A percentile compares a stretch with the other conserved stretches of the same genome.
These are phyloP conservation scores for Penicillium salamii DNA, from an alignment of 495 filamentous ascomycete genomes.

Conservation along the genomic window DNA sequence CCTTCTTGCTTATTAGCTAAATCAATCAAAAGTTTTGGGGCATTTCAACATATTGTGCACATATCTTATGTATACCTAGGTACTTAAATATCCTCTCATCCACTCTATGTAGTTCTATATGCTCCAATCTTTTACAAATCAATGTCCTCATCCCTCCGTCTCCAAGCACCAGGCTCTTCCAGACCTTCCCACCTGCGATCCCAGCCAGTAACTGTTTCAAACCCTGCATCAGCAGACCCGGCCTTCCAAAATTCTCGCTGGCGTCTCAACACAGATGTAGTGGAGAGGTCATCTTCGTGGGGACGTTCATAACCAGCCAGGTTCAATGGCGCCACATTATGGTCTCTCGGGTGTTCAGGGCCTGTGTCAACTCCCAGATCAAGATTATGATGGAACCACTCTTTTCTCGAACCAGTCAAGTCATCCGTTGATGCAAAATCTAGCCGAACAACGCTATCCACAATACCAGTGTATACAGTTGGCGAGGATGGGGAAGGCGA, in stretches of 20 bases:
- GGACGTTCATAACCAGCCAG: constrained; percentile 45
- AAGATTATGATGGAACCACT: constrained; percentile 37
- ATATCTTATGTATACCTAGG: not conserved
- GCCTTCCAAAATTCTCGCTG: constrained; percentile 31
- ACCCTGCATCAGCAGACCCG: constrained; percentile 9
- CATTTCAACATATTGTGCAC: not conserved
- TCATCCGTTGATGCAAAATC: constrained; percentile 52
- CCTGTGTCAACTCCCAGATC: constrained; percentile 15
- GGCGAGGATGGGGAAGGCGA: constrained; percentile 54
- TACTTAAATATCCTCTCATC: not conserved
- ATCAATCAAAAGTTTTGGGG: constrained; percentile 20
- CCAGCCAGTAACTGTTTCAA: constrained; percentile 32
- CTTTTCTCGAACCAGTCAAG: constrained; percentile 24
- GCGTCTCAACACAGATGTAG: constrained; percentile 33
- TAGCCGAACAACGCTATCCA: constrained; percentile 49
- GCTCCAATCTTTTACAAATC: too few species aligned
- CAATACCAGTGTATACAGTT: constrained; percentile 56
- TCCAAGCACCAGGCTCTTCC: constrained; percentile 34
- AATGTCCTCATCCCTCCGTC: constrained; percentile 17
- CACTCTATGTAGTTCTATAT: too few species aligned
- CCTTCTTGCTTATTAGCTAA: constrained; percentile 17
- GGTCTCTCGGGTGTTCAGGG: not conserved
- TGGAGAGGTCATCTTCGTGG: constrained; percentile 27
- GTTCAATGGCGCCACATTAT: constrained; percentile 16
- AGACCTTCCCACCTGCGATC: constrained; percentile 37